Evolutionary conservation across 2,329 filamentous ascomycete species (phyloP).

Genomic region (Calonectria ilicicola): DNA sequence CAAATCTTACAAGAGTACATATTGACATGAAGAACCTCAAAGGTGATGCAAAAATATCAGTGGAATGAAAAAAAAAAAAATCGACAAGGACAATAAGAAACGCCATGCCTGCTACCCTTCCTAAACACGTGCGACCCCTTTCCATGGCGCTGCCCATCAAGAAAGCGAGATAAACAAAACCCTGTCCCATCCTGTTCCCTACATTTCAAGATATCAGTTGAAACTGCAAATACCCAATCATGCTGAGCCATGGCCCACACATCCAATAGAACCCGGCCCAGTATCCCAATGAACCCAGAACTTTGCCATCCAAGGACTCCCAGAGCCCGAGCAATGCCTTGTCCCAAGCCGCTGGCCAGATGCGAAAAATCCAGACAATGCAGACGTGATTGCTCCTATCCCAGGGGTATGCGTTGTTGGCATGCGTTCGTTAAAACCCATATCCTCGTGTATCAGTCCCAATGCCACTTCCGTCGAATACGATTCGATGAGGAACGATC

Average conservation of each 20-base stretch:
- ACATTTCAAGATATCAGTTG: conserved; percentile 1
- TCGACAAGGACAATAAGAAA: conserved; percentile 13
- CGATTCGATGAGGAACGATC: conserved; percentile 36
- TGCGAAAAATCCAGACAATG: conserved; percentile 29
- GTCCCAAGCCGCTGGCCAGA: conserved; percentile 27
- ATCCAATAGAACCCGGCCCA: conserved; percentile 3
- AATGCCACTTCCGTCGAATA: conserved; percentile 38
- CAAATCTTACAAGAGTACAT: neutral
- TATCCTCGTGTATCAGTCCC: conserved; percentile 39
- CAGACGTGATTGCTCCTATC: conserved; percentile 29
- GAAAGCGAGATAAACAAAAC: conserved; percentile 2
- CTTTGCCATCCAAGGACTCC: conserved; percentile 13
- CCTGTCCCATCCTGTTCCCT: conserved; percentile 4
- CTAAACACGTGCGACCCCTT: conserved; percentile 1
- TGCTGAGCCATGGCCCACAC: neutral
- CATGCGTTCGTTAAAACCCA: conserved; percentile 38
- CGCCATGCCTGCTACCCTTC: conserved; percentile 21
- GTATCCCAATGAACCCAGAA: conserved; percentile 19
- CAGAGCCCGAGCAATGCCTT: conserved; percentile 33
- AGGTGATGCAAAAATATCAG: neutral
- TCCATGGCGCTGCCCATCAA: neutral
- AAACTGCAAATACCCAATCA: conserved; percentile 19
- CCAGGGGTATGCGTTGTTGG: conserved; percentile 30
- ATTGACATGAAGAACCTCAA: neutral
- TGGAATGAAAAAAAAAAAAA: conserved; percentile 1